Base-by-base conservation (phyloP, 768 basidiomycete genomes). In the Hebeloma cylindrosporum region DNA sequence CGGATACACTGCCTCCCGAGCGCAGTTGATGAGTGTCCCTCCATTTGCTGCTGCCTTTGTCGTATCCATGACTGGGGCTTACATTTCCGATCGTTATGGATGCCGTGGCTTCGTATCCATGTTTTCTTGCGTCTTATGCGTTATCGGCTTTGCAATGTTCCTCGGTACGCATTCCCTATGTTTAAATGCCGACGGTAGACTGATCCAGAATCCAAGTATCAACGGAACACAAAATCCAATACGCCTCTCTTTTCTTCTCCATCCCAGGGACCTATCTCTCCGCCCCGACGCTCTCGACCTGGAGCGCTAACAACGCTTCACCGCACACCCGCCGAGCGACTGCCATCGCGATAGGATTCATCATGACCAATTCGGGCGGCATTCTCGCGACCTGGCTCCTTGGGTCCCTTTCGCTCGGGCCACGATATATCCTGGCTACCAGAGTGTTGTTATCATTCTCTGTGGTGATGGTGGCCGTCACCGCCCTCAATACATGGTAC, bases 21-120 rank as follows among this genome's bases (percentile, higher is more conserved):
- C 79, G 8, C 82, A 85, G 54, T 67, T 86, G 2, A 78, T 82
- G 72, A 81, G 76, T 10, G 83, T 85, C 2, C 73, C 73, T 10
- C 80, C 80, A 2, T 82, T 75, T 32, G 75, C 73, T 2, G 54
- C 53, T 13, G 77, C 76, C 13, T 81, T 80, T 54, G 59, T 69
- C n/a, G n/a, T n/a, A n/a, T n/a, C n/a, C n/a, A 64, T 70, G 50
- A 43, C 62, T 21, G 57, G 50, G 4, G 72, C 79, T 3, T 71
- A 70, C 52, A 58, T 81, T 5, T 80, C 80, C 14, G 81, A 83
- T 50, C 64, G 62, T 2, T 80, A 74, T 50, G 68, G 56, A 33
- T 74, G 71, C 45, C 79, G 81, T 38, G 80, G 78, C 1, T 46
- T 70, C 7, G 65, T 72, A 3, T 59, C 64, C 4, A 74, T 79